These are phyloP conservation scores for Syncephalis plumigaleata DNA, from an alignment of 371 early-diverging fungal species.

Conservation along the genomic window DNA sequence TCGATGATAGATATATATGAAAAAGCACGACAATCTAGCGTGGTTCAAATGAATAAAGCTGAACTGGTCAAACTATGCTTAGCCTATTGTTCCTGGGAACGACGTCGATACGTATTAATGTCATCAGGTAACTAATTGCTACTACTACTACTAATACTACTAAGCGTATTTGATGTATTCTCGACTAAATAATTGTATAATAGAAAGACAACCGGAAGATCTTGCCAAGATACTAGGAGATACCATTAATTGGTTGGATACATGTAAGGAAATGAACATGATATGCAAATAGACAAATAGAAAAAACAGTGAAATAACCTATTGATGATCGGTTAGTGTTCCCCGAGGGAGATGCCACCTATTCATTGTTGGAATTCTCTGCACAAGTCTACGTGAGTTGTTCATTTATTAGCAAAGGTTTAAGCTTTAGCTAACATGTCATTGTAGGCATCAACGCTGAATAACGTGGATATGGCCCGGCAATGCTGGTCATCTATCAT, in stretches of 20 bases:
- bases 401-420: neutral
- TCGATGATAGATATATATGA: conserved; percentile 5
- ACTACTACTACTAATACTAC: too few species aligned
- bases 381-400: neutral
- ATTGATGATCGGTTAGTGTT: too few species aligned
- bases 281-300: too few species aligned
- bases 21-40: conserved; percentile 1
- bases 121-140: too few species aligned
- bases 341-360: neutral
- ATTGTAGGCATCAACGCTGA: neutral
- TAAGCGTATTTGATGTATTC: too few species aligned
- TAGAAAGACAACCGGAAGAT: neutral
- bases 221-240: neutral
- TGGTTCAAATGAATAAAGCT: conserved; percentile 2
- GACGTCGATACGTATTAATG: neutral
- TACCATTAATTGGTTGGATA: too few species aligned
- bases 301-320: too few species aligned
- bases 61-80: conserved; percentile 2
- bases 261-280: too few species aligned
- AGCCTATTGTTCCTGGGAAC: neutral
- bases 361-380: neutral
- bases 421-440: neutral
- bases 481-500: neutral
- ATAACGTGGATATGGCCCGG: neutral
- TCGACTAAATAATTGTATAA: too few species aligned